A percentile compares a stretch with the other conserved stretches of the same genome.
Conservation (phyloP, 768 basidiomycete species). For the Mycena sanguinolenta region DNA sequence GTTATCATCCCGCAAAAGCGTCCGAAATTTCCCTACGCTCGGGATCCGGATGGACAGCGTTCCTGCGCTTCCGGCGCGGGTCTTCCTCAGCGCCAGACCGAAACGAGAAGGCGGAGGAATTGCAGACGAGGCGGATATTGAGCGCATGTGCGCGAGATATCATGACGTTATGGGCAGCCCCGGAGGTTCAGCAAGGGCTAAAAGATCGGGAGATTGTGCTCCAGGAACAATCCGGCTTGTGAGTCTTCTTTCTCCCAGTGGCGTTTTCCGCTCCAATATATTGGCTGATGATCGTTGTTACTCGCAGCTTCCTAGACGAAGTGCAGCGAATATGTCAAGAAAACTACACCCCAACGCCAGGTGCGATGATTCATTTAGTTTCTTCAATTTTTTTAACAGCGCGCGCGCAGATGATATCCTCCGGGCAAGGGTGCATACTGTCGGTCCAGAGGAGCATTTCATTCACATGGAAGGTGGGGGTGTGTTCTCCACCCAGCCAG, state of each 20-base stretch:
- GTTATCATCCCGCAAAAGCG: constrained; percentile 55
- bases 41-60: constrained; percentile 63
- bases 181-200: constrained; percentile 58
- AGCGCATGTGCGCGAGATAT: constrained; percentile 70
- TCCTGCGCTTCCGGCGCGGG: constrained; percentile 52
- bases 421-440: constrained; percentile 72
- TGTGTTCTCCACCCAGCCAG: constrained; percentile 9
- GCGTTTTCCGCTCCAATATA: not conserved
- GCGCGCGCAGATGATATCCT: constrained; percentile 67
- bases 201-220: constrained; percentile 58
- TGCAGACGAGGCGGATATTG: constrained; percentile 61
- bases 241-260: constrained; percentile 44
- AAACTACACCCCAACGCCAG: constrained; percentile 66
- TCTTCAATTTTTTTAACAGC: not conserved
- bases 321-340: constrained; percentile 63
- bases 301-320: constrained; percentile 70
- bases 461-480: constrained; percentile 62
- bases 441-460: constrained; percentile 74
- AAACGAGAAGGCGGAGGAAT: constrained; percentile 49
- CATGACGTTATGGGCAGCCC: constrained; percentile 64
- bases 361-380: constrained; percentile 55
- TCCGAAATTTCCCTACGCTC: constrained; percentile 64
- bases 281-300: not conserved
- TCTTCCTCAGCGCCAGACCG: constrained; percentile 37
- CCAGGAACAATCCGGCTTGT: constrained; percentile 75